Evolutionary conservation across 371 early-diverging fungal genomes (phyloP).

Genomic region (Blakeslea trispora): DNA sequence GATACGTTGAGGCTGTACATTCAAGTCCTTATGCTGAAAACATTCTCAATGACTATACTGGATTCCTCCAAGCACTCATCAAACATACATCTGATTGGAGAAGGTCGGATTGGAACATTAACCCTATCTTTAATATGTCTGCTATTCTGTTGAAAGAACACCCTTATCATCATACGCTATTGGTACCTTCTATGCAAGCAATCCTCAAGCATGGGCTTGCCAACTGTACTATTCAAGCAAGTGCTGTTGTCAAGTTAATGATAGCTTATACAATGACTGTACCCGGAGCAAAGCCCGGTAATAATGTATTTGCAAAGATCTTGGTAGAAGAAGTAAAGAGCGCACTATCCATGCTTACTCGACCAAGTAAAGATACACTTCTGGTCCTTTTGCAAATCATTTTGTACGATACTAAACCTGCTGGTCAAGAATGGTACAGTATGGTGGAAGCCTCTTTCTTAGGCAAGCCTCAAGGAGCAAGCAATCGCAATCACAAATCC

Average conservation of each 20-base stretch:
- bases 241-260: slow-evolving; percentile 43
- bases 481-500: slow-evolving; percentile 12
- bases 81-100: slow-evolving; percentile 55
- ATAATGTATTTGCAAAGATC: slow-evolving; percentile 46
- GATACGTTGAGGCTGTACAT: slow-evolving; percentile 60
- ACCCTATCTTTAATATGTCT: slow-evolving; percentile 52
- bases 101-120: slow-evolving; percentile 57
- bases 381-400: slow-evolving; percentile 44
- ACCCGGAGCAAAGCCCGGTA: slow-evolving; percentile 24
- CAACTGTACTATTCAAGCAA: slow-evolving; percentile 39
- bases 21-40: slow-evolving; percentile 51
- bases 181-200: slow-evolving; percentile 41
- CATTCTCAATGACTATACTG: slow-evolving; percentile 45
- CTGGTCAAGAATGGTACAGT: slow-evolving; percentile 37
- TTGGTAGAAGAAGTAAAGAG: slow-evolving; percentile 48
- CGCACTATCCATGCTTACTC: slow-evolving; percentile 18
- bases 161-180: slow-evolving; percentile 39
- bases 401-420: slow-evolving; percentile 43
- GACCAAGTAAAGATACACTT: slow-evolving; percentile 47
- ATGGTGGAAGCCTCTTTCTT: slow-evolving; percentile 32
- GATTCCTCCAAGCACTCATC: slow-evolving; percentile 40
- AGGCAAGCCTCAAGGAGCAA: slow-evolving; percentile 9
- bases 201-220: slow-evolving; percentile 48
- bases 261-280: slow-evolving; percentile 39
- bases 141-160: slow-evolving; percentile 53